Conservation (phyloP, 441 rosid genomes). For the Sinapis alba region DNA sequence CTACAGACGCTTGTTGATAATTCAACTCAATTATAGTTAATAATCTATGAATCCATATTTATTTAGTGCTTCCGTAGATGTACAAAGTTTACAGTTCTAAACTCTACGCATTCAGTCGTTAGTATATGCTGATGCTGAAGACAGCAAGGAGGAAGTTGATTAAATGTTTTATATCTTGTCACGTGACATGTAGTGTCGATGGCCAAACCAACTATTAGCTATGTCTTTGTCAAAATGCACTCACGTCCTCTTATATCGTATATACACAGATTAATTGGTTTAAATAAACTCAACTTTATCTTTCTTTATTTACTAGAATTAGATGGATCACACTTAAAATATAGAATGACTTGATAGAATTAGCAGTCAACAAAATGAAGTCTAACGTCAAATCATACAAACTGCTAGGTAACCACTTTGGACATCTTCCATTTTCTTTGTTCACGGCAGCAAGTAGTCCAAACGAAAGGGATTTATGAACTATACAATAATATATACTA, state of each 20-base stretch:
- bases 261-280: not conserved
- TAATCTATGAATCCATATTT: not conserved
- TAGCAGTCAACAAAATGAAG: conserved; percentile 27
- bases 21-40: no score
- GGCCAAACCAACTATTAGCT: not conserved
- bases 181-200: conserved; percentile 3
- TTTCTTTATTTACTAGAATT: not conserved
- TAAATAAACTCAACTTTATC: not conserved
- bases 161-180: conserved; percentile 25
- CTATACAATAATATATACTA: conserved; percentile 18
- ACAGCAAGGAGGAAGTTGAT: conserved; percentile 77
- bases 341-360: not conserved
- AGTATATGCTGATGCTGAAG: conserved; percentile 45
- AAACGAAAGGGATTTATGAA: conserved; percentile 27
- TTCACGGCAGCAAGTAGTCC: conserved; percentile 23
- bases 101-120: not conserved
- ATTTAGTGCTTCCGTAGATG: not conserved
- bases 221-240: conserved; percentile 1
- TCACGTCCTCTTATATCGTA: not conserved
- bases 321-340: not conserved
- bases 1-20: conserved; percentile 66
- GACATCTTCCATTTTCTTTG: not conserved
- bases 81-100: not conserved
- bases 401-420: conserved; percentile 37
- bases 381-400: conserved; percentile 36